Evolutionary conservation across 2,329 filamentous ascomycete species (phyloP), one percentile per base, ranked within the genome.

Genomic region (Hypoxylon sp.): DNA sequence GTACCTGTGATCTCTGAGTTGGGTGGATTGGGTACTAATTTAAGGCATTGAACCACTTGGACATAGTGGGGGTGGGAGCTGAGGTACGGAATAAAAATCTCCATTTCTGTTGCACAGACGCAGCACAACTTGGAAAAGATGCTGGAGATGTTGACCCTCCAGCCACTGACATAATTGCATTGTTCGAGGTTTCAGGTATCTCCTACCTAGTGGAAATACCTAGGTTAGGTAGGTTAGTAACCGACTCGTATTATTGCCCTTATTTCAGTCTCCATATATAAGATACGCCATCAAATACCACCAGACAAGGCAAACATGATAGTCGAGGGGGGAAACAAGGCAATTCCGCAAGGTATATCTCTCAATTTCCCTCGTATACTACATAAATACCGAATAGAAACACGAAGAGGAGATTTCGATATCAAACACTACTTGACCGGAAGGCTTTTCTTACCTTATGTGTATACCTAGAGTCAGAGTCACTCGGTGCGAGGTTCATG

Each of bases 11-110:
- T 34, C 6, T 65, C 49, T 53, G 34, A 50, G 55, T 59, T 58
- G 59, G 63, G 63, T 66, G 64, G 64, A 59, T 67, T 64, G 64
- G 64, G 64, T 66, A 66, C 59, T 55, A 63, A 66, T 37, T 60
- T 60, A 66, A 63, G 63, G 63, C 63, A 59, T 59, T 62, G 63
- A 65, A 50, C 59, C 39, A 54, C 55, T 50, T 19, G 53, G 50
- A 46, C 26, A 30, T 48, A 26, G 44, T 26, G 44, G 44, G 44
- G 41, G 44, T 24, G 10, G 15, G 15, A 28, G n/a, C 19, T 24
- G 19, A 48, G 13, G 22, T 26, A n/a, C n/a, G n/a, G n/a, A n/a
- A n/a, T n/a, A 46, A 22, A 46, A 26, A 26, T 26, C 24, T 26
- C 24, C 24, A 26, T 26, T 26, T n/a, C 43, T 7, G 20, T 46